Evolutionary conservation across 345 rosid species (phyloP), one percentile per base, ranked within the genome.

Genomic region (Populus simonii): DNA sequence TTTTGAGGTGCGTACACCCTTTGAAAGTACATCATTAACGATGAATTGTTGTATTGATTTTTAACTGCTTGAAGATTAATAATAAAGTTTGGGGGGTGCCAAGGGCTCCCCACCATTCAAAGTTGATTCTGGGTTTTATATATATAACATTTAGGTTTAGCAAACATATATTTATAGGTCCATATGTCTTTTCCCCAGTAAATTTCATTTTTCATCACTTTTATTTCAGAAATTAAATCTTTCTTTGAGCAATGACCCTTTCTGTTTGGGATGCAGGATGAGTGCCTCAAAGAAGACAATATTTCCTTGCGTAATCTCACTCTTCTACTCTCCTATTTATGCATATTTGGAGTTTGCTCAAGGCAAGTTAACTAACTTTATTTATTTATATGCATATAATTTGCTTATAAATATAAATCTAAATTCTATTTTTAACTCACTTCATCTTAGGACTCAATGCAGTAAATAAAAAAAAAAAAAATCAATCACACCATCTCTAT

Each of bases 291-390:
- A 78, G 91, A 88, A 78, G 92, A 95, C 79, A 87, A 89, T 81
- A 90, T 90, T 74, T 93, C 97, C 51, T 85, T 93, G 86, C 86
- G 92, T 74, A 93, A 94, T 81, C 84, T 91, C 41, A 88, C 98
- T 78, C 98, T 93, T 53, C 79, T 95, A 71, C 89, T 93, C 61
- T 91, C 96, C 76, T 88, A 88, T 85, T 83, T 95, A 75, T 91
- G 89, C 76, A 81, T 87, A 41, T 89, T 95, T 75, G 99, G 93
- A 82, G 94, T 93, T 89, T 93, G 90, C 83, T 90, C 96, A 63
- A 89, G 99, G 99, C 93, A 69, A 72, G 69, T 75, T 79, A 51
- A 78, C 73, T 79, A 45, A 63, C 80, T 39, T 61, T 41, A 20
- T 57, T 74, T 82, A 20, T 35, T 41, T 41, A 41, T 41, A 41